phyloP scores from a whole-genome alignment of 441 rosid genomes.

The Erodium moschatum region DNA sequence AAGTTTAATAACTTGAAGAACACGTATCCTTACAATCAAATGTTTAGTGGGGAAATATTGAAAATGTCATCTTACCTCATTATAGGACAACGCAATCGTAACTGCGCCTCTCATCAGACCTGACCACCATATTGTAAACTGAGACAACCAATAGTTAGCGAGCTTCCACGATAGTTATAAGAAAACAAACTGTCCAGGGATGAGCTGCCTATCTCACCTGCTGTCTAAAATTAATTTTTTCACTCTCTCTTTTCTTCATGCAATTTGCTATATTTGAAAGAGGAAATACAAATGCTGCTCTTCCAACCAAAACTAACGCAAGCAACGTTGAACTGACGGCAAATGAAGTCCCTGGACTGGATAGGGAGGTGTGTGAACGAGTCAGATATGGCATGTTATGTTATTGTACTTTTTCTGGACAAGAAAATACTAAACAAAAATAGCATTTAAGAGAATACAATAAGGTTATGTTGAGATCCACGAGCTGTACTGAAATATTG shows the following conservation, averaged over 20 bases:
- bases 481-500: too few relatives aligned
- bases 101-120: constrained; percentile 72
- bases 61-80: constrained; percentile 24
- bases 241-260: not conserved
- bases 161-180: not conserved
- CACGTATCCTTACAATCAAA: not conserved
- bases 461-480: not conserved
- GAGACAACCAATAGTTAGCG: constrained; percentile 23
- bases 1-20: not conserved
- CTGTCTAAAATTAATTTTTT: not conserved
- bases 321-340: constrained; percentile 45
- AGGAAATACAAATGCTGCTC: constrained; percentile 5
- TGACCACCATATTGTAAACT: constrained; percentile 72
- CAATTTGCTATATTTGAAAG: not conserved
- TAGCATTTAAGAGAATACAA: not conserved
- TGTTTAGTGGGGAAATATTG: not conserved
- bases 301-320: constrained; percentile 26
- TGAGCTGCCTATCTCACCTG: not conserved
- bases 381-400: constrained; percentile 11
- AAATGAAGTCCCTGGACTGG: constrained; percentile 42
- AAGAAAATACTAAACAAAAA: not conserved
- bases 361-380: constrained; percentile 17
- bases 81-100: constrained; percentile 53
- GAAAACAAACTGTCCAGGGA: not conserved
- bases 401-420: not conserved